phyloP scores from a whole-genome alignment of 2,329 filamentous ascomycete genomes.

The Xylariaceae sp. region DNA sequence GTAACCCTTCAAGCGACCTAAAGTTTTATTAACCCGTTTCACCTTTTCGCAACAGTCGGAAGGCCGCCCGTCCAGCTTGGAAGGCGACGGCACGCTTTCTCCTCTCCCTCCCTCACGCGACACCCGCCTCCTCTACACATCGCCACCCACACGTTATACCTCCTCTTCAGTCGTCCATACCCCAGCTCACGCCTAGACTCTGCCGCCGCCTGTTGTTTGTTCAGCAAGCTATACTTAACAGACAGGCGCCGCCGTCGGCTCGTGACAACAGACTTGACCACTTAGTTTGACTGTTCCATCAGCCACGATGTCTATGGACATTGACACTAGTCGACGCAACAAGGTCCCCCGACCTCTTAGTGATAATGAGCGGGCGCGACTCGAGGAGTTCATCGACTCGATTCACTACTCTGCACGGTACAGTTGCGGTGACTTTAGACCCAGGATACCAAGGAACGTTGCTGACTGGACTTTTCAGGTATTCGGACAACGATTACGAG shows the following conservation, averaged over 20 bases:
- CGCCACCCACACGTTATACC: constrained; percentile 1
- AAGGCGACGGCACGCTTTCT: constrained; percentile 10
- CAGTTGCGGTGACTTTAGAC: constrained; percentile 31
- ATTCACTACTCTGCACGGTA: constrained; percentile 96
- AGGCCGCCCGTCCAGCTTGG: constrained; percentile 5
- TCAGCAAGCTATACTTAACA: constrained; percentile 1
- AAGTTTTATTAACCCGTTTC: constrained; percentile 8
- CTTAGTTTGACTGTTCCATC: background rate
- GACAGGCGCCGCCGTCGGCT: background rate
- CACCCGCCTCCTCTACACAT: constrained; percentile 1
- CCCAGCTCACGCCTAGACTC: background rate
- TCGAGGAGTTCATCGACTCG: constrained; percentile 89
- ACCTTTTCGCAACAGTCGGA: constrained; percentile 10
- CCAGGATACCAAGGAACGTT: constrained; percentile 1
- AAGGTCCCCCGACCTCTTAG: constrained; percentile 78
- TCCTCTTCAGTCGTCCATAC: background rate
- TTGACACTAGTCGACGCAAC: constrained; percentile 86
- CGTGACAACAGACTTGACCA: background rate
- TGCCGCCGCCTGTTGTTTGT: background rate
- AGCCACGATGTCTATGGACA: constrained; percentile 51
- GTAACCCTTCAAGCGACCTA: constrained; percentile 4
- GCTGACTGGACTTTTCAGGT: constrained; percentile 57
- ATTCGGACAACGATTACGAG: constrained; percentile 90
- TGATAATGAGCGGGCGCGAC: constrained; percentile 76
- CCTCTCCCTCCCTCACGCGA: constrained; percentile 20